A percentile compares a stretch with the other conserved stretches of the same genome.
Conservation (phyloP, 176 grass and related monocot species). For the Thinopyrum elongatum region DNA sequence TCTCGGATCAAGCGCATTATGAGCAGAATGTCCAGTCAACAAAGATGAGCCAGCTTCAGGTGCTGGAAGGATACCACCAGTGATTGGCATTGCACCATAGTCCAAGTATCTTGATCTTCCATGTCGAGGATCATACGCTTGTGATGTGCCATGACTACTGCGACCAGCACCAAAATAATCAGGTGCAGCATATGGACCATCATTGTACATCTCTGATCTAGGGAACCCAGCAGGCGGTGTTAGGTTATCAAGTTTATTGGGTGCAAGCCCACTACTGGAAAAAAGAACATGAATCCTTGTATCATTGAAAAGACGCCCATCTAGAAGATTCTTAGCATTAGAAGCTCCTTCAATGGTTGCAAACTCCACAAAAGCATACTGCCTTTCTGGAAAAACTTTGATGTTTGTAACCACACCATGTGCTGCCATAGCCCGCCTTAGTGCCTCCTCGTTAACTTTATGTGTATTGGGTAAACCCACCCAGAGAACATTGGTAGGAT, state of each 20-base stretch:
- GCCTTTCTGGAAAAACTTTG: slow-evolving; percentile 64
- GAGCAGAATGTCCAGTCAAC: slow-evolving; percentile 29
- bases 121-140: slow-evolving; percentile 44
- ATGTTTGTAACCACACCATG: slow-evolving; percentile 76
- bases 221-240: slow-evolving; percentile 31
- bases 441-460: slow-evolving; percentile 67
- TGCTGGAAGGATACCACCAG: slow-evolving; percentile 56
- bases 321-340: slow-evolving; percentile 85
- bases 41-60: slow-evolving; percentile 21
- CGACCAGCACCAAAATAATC: slow-evolving; percentile 30
- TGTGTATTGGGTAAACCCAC: slow-evolving; percentile 71
- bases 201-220: slow-evolving; percentile 49
- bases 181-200: slow-evolving; percentile 32
- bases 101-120: slow-evolving; percentile 42
- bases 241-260: slow-evolving; percentile 41
- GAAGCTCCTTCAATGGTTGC: slow-evolving; percentile 64
- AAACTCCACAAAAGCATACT: slow-evolving; percentile 92
- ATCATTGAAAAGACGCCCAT: slow-evolving; percentile 86
- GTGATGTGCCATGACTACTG: slow-evolving; percentile 26
- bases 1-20: slow-evolving; percentile 49
- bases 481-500: slow-evolving; percentile 86
- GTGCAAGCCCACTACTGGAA: slow-evolving; percentile 61
- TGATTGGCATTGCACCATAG: slow-evolving; percentile 34
- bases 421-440: slow-evolving; percentile 76
- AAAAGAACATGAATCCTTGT: slow-evolving; percentile 76